Conservation (phyloP, 768 basidiomycete genomes). For the Gloeopeniophorella convolvens region DNA sequence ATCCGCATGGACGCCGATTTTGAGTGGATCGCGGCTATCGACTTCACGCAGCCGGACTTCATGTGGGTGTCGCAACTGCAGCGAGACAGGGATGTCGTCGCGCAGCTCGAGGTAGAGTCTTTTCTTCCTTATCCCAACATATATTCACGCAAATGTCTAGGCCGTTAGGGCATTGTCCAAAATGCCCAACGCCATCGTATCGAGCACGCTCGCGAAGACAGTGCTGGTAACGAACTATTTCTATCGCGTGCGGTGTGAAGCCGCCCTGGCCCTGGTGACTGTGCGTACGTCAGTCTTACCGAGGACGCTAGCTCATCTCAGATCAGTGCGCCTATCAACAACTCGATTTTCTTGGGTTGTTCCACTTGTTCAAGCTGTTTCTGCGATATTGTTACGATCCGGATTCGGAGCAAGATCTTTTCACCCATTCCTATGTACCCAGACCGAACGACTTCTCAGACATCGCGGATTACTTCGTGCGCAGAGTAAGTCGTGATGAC, state of each 20-base stretch:
- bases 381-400: conserved; percentile 87
- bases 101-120: conserved; percentile 77
- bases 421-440: conserved; percentile 85
- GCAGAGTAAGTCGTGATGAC: conserved; percentile 55
- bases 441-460: conserved; percentile 93
- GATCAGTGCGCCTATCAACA: conserved; percentile 74
- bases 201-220: conserved; percentile 88
- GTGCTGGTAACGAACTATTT: conserved; percentile 94
- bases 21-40: conserved; percentile 94
- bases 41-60: conserved; percentile 93
- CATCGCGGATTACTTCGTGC: conserved; percentile 87
- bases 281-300: conserved; percentile 40
- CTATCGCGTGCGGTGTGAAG: conserved; percentile 93
- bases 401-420: conserved; percentile 72
- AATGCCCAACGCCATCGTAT: conserved; percentile 78
- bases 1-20: conserved; percentile 98
- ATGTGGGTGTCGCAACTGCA: conserved; percentile 98
- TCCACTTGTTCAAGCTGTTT: conserved; percentile 94
- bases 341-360: conserved; percentile 84
- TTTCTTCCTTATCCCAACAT: conserved; percentile 8
- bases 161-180: conserved; percentile 84
- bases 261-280: conserved; percentile 73
- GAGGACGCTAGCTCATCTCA: conserved; percentile 1
- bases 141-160: conserved; percentile 36
- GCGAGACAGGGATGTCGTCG: conserved; percentile 92